Percentiles rank a stretch among this genome's conserved stretches.
Conservation (phyloP, 208 protist species). For the Angomonas ambiguus region DNA sequence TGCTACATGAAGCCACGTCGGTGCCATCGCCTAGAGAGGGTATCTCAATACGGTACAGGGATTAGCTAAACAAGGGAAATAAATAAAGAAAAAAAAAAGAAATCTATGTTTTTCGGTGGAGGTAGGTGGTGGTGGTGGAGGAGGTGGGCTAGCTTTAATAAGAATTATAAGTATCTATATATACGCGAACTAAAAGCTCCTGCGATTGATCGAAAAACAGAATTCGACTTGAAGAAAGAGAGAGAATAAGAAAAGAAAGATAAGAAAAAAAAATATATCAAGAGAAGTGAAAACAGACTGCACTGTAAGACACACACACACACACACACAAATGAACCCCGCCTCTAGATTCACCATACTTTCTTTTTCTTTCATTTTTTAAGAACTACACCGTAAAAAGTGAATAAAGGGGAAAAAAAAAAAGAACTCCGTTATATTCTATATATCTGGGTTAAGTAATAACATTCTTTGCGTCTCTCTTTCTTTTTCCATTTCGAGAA, state of each 20-base stretch:
- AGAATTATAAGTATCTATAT: too few species aligned
- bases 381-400: not conserved
- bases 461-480: not conserved
- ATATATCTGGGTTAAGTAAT: not conserved
- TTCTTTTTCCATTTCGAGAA: constrained; percentile 4
- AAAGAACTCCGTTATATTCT: not conserved
- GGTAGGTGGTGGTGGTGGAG: too few species aligned
- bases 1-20: constrained; percentile 89
- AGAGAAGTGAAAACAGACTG: not conserved
- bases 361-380: not conserved
- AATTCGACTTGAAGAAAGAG: not conserved
- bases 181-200: too few species aligned
- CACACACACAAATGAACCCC: not conserved
- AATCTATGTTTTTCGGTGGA: constrained; percentile 14
- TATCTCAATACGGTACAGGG: not conserved
- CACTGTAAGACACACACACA: not conserved
- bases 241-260: not conserved
- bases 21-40: too few species aligned
- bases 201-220: too few species aligned
- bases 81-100: not conserved
- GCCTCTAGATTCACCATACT: too few species aligned
- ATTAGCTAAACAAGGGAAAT: not conserved
- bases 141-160: too few species aligned
- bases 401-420: not conserved
- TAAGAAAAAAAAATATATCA: not conserved